phyloP scores from a whole-genome alignment of 148 eudicot genomes.

The Polygonum aviculare region DNA sequence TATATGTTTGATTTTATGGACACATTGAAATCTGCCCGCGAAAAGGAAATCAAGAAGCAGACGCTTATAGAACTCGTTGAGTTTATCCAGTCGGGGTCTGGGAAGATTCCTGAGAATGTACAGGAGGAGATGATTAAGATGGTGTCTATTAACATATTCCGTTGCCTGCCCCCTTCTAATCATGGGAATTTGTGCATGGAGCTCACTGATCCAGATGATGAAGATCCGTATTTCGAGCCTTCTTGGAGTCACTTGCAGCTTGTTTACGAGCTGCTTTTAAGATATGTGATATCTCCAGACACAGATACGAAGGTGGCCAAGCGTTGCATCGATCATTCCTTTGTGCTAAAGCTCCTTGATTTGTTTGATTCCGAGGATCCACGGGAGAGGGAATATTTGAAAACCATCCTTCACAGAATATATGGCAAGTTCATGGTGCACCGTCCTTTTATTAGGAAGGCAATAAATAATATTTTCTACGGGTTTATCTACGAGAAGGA shows the following conservation, averaged over 20 bases:
- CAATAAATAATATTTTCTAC: conserved; percentile 25
- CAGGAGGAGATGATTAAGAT: conserved; percentile 28
- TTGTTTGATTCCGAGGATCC: conserved; percentile 32
- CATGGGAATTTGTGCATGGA: conserved; percentile 22
- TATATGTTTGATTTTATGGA: conserved; percentile 22
- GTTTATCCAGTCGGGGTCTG: conserved; percentile 22
- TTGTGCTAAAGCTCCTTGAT: conserved; percentile 24
- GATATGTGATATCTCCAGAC: conserved; percentile 22
- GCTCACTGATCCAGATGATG: conserved; percentile 21
- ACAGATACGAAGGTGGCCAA: conserved; percentile 27
- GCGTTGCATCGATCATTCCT: conserved; percentile 23
- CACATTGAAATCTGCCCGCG: conserved; percentile 16
- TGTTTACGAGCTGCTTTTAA: conserved; percentile 23
- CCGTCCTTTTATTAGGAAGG: conserved; percentile 28
- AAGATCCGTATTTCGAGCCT: conserved; percentile 24
- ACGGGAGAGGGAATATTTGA: conserved; percentile 26
- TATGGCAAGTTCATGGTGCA: conserved; percentile 29
- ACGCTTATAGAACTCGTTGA: conserved; percentile 18
- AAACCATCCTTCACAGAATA: conserved; percentile 25
- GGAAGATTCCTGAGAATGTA: conserved; percentile 18
- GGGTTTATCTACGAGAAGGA: conserved; percentile 23
- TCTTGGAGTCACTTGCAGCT: conserved; percentile 27
- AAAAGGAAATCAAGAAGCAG: conserved; percentile 25
- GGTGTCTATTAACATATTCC: conserved; percentile 22
- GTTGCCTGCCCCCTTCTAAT: conserved; percentile 21